Conservation (phyloP, 202 grass and related monocot species). For the Setaria italica region DNA sequence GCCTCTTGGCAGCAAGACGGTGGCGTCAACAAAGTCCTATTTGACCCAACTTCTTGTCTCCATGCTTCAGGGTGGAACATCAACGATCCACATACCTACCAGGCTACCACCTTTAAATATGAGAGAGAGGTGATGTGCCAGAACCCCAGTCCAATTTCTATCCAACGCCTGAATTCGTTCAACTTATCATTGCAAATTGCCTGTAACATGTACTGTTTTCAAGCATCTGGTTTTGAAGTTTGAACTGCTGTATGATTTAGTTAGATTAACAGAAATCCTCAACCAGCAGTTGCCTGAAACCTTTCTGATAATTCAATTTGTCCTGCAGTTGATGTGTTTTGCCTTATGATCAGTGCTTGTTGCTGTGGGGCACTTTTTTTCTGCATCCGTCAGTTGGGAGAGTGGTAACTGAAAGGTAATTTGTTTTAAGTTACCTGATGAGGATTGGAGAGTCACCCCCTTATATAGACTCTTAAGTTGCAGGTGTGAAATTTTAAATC, state of each 20-base stretch:
- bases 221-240: background rate
- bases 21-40: background rate
- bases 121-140: background rate
- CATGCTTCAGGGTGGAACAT: background rate
- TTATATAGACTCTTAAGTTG: background rate
- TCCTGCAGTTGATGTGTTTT: background rate
- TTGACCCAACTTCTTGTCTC: background rate
- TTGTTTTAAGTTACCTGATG: background rate
- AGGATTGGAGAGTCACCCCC: background rate
- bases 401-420: background rate
- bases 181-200: conserved; percentile 6
- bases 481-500: background rate
- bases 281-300: background rate
- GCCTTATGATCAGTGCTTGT: background rate
- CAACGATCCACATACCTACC: background rate
- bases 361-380: background rate
- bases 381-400: background rate
- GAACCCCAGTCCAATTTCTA: background rate
- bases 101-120: background rate
- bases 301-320: background rate
- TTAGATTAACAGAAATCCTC: background rate
- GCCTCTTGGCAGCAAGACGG: background rate
- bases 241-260: conserved; percentile 1
- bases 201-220: background rate
- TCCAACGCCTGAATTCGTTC: conserved; percentile 1